These are phyloP conservation scores for Macrophomina phaseolina DNA, from an alignment of 2,329 filamentous ascomycete genomes.

Conservation along the genomic window DNA sequence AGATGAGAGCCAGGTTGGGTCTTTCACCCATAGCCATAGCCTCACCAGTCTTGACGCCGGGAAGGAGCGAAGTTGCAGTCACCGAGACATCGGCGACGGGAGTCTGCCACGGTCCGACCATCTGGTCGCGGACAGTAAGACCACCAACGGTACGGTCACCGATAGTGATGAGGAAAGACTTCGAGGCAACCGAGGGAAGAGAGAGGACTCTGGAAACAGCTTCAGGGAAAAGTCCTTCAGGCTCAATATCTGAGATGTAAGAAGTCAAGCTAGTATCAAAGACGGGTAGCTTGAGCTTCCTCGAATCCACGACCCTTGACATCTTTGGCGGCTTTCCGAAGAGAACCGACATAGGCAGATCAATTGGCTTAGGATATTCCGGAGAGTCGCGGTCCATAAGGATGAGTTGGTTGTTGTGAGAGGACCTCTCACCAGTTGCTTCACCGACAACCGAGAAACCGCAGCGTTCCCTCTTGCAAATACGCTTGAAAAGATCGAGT, in stretches of 20 bases:
- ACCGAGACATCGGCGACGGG: conserved; percentile 95
- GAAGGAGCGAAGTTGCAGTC: conserved; percentile 79
- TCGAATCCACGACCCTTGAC: conserved; percentile 73
- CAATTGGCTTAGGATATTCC: conserved; percentile 78
- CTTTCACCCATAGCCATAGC: conserved; percentile 99
- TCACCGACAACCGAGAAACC: conserved; percentile 90
- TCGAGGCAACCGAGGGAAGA: conserved; percentile 91
- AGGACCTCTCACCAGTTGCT: conserved; percentile 65
- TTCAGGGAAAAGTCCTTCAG: conserved; percentile 63
- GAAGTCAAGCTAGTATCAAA: conserved; percentile 78
- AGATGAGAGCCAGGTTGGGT: conserved; percentile 86
- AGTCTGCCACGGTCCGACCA: conserved; percentile 95
- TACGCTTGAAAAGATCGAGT: conserved; percentile 72
- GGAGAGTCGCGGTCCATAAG: conserved; percentile 81
- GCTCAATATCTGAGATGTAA: conserved; percentile 65
- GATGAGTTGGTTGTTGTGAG: conserved; percentile 74
- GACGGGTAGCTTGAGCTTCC: conserved; percentile 68
- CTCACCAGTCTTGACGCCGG: conserved; percentile 79
- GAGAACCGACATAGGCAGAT: conserved; percentile 84
- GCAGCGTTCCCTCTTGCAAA: conserved; percentile 83
- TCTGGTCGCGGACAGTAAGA: conserved; percentile 86
- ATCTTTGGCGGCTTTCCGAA: conserved; percentile 89
- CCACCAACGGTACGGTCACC: conserved; percentile 92
- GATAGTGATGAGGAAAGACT: conserved; percentile 96
- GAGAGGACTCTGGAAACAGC: conserved; percentile 82